Conservation (phyloP, 2,329 filamentous ascomycete species). For the Pyrenophora teres region DNA sequence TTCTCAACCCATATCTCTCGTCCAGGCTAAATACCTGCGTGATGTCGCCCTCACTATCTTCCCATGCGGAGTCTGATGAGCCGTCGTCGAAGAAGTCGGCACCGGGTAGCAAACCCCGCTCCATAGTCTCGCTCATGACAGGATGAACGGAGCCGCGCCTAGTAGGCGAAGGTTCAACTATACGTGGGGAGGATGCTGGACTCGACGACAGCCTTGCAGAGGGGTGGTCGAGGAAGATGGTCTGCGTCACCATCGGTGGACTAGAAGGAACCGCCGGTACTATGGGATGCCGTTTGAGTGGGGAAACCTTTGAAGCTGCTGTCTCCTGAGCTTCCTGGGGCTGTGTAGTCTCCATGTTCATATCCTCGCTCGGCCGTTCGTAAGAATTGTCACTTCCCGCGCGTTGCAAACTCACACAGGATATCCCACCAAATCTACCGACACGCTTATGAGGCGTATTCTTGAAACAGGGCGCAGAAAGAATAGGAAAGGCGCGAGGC, state of each 20-base stretch:
- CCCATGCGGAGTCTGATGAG: slow-evolving; percentile 32
- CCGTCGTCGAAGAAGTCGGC: slow-evolving; percentile 38
- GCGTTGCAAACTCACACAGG: neutral
- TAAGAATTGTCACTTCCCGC: neutral
- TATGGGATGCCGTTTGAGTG: slow-evolving; percentile 17
- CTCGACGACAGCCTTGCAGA: slow-evolving; percentile 36
- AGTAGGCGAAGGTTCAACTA: slow-evolving; percentile 27
- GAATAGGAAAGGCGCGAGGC: slow-evolving; percentile 3
- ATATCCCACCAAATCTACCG: slow-evolving; percentile 1
- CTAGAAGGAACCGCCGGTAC: slow-evolving; percentile 12
- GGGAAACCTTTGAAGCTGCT: slow-evolving; percentile 6
- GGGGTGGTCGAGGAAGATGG: slow-evolving; percentile 31
- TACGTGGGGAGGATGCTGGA: slow-evolving; percentile 35
- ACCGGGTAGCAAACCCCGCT: slow-evolving; percentile 22
- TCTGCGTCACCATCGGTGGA: slow-evolving; percentile 21
- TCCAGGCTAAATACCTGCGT: slow-evolving; percentile 19
- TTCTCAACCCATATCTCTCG: slow-evolving; percentile 7
- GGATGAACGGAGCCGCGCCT: slow-evolving; percentile 31
- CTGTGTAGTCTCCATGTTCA: slow-evolving; percentile 11
- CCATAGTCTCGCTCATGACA: slow-evolving; percentile 31
- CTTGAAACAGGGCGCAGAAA: slow-evolving; percentile 15
- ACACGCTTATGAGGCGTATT: neutral
- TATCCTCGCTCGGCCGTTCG: neutral
- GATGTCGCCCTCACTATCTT: slow-evolving; percentile 25
- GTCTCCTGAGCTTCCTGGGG: neutral